phyloP scores from a whole-genome alignment of 225 moss, liverwort and hornwort species.

The Marchantia paleacea region DNA sequence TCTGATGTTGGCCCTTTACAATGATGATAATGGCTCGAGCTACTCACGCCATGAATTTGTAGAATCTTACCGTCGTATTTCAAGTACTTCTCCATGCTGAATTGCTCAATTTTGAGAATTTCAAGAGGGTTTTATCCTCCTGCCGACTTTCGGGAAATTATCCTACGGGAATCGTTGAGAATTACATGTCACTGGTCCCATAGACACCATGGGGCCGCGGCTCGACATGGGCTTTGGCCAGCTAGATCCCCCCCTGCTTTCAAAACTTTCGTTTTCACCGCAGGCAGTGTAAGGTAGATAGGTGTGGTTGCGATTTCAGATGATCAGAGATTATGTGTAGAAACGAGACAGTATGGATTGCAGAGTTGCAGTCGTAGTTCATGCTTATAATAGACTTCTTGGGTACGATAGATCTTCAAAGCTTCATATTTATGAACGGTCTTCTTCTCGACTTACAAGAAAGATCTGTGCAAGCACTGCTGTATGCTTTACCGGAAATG shows the following conservation, averaged over 20 bases:
- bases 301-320: background rate
- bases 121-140: background rate
- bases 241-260: background rate
- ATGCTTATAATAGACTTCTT: background rate
- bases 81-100: background rate
- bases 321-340: background rate
- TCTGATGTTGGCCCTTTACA: background rate
- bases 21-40: background rate
- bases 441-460: background rate
- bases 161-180: background rate
- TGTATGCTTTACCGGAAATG: background rate
- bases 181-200: background rate
- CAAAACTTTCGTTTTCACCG: background rate
- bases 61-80: background rate
- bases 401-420: background rate
- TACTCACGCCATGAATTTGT: background rate
- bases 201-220: background rate
- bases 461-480: background rate
- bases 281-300: background rate
- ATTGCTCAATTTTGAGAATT: background rate
- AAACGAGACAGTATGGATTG: background rate
- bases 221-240: background rate
- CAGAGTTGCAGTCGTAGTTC: background rate
- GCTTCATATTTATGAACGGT: background rate
- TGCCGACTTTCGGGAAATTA: background rate